Evolutionary conservation across 805 yeast genomes (phyloP).

Genomic region (Zygoascus tannicola): DNA sequence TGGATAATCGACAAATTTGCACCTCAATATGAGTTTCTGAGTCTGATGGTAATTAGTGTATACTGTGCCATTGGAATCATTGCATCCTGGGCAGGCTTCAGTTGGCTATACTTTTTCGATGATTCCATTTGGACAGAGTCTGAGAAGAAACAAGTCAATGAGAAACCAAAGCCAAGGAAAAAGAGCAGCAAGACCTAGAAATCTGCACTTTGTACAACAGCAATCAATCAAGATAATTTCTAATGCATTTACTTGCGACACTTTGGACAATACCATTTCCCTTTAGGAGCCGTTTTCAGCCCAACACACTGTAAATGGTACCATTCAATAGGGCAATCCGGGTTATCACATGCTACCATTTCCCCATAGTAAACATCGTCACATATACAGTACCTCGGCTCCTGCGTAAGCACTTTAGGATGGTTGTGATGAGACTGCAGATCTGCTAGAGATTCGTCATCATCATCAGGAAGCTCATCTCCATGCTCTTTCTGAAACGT

Average conservation of each 20-base stretch:
- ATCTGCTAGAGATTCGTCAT: background rate
- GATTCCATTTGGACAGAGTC: constrained; percentile 32
- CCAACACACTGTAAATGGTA: constrained; percentile 87
- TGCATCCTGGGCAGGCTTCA: constrained; percentile 78
- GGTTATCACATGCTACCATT: constrained; percentile 88
- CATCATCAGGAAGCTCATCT: background rate
- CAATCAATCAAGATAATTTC: no score
- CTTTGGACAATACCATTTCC: constrained; percentile 67
- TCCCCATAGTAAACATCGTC: constrained; percentile 46
- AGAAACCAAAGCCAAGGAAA: no score
- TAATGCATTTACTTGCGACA: no score
- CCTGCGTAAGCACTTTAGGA: constrained; percentile 1
- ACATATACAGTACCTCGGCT: constrained; percentile 39
- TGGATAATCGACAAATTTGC: constrained; percentile 49
- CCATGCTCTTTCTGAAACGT: no score
- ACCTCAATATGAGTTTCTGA: constrained; percentile 58
- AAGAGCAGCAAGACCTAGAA: no score
- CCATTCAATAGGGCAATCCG: constrained; percentile 78
- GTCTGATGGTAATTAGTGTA: constrained; percentile 73
- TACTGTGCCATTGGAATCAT: constrained; percentile 82
- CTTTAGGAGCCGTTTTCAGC: constrained; percentile 59
- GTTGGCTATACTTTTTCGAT: constrained; percentile 81
- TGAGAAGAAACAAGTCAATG: background rate
- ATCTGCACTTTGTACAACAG: no score
- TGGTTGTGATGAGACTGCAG: background rate